Evolutionary conservation across 768 basidiomycete genomes (phyloP).

Genomic region (Panus rudis): DNA sequence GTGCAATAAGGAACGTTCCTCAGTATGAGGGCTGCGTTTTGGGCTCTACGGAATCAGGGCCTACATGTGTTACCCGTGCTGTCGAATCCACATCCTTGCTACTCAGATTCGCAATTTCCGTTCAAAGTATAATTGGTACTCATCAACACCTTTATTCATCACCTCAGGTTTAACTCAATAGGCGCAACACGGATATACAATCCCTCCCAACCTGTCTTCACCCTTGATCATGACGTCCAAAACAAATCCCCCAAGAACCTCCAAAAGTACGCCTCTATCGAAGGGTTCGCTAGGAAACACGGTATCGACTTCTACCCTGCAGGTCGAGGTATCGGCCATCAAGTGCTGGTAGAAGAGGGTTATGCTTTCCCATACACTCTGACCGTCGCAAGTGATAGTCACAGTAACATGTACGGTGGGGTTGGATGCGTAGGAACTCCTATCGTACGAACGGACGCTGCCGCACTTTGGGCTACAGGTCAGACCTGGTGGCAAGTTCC

Average conservation of each 20-base stretch:
- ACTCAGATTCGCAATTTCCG: neutral
- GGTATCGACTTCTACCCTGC: slow-evolving; percentile 94
- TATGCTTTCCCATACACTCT: slow-evolving; percentile 95
- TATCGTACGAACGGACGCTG: slow-evolving; percentile 92
- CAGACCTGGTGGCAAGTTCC: slow-evolving; percentile 99
- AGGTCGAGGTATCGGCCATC: slow-evolving; percentile 96
- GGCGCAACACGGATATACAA: slow-evolving; percentile 81
- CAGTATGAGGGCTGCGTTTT: no score
- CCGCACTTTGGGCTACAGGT: slow-evolving; percentile 95
- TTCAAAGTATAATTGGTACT: neutral
- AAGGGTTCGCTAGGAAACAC: slow-evolving; percentile 80
- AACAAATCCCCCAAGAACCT: slow-evolving; percentile 89
- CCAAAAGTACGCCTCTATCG: slow-evolving; percentile 86
- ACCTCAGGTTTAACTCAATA: slow-evolving; percentile 83
- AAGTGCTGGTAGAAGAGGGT: slow-evolving; percentile 95
- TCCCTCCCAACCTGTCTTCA: slow-evolving; percentile 85
- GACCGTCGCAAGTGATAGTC: slow-evolving; percentile 94
- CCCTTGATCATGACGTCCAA: slow-evolving; percentile 97
- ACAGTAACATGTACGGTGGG: slow-evolving; percentile 99
- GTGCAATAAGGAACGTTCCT: neutral
- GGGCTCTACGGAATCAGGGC: no score
- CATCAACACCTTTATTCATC: neutral
- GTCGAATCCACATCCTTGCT: neutral
- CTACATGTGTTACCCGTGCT: neutral
- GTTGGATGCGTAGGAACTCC: slow-evolving; percentile 97